Evolutionary conservation across 164 flowering plant genomes (phyloP).

Genomic region (Umbilicus rupestris): DNA sequence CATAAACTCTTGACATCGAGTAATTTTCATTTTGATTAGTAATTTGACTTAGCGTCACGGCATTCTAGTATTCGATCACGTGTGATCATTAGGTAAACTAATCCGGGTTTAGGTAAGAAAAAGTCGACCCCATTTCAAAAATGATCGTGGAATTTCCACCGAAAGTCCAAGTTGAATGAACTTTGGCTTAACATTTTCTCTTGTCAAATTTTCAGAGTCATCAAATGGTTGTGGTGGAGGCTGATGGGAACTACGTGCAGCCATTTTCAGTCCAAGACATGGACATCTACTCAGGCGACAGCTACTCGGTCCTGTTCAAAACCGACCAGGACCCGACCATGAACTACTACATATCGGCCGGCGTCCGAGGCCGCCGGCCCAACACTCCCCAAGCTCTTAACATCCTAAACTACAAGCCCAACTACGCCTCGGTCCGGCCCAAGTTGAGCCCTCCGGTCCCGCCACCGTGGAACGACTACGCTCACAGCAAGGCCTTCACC

Average conservation of each 20-base stretch:
- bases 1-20: too few species aligned
- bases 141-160: neutral
- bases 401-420: constrained; percentile 67
- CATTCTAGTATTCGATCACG: too few species aligned
- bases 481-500: constrained; percentile 28
- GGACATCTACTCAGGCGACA: constrained; percentile 77
- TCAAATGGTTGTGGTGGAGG: constrained; percentile 79
- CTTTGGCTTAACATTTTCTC: neutral
- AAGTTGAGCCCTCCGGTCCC: constrained; percentile 35
- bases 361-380: constrained; percentile 35
- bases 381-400: constrained; percentile 49
- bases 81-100: constrained; percentile 4
- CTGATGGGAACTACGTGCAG: constrained; percentile 81
- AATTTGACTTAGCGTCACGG: too few species aligned
- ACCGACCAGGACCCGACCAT: constrained; percentile 62
- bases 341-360: constrained; percentile 54
- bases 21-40: too few species aligned
- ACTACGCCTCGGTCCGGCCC: constrained; percentile 40
- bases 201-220: constrained; percentile 40
- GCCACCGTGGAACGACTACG: constrained; percentile 58
- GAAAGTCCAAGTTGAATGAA: neutral
- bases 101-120: neutral
- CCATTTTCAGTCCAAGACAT: constrained; percentile 57
- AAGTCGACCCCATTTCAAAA: neutral
- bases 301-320: constrained; percentile 63